Evolutionary conservation across 1,139 yeast species (phyloP).

Genomic region (Kurtzmaniella quercitrusa): DNA sequence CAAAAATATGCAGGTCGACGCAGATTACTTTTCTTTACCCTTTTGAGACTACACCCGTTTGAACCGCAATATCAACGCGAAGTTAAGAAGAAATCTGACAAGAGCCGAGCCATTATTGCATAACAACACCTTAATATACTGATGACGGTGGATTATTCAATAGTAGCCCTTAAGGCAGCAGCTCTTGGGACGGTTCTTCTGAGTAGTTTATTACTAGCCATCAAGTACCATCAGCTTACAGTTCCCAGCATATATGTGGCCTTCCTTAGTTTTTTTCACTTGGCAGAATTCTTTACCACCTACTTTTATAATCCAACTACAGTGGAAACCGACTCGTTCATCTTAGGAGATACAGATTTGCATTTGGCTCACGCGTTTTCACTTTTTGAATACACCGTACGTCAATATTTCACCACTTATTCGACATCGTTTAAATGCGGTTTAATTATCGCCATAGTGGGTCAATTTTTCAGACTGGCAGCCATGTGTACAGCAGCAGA

Average conservation of each 20-base stretch:
- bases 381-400: conserved; percentile 19
- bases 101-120: no score
- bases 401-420: conserved; percentile 3
- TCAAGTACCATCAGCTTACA: conserved; percentile 7
- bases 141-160: conserved; percentile 21
- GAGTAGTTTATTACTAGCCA: conserved; percentile 12
- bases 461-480: conserved; percentile 63
- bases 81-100: no score
- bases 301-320: conserved; percentile 65
- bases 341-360: conserved; percentile 70
- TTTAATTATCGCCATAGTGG: conserved; percentile 40
- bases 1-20: not conserved
- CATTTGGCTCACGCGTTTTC: conserved; percentile 53
- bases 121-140: no score
- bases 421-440: conserved; percentile 33
- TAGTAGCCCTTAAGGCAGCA: conserved; percentile 30
- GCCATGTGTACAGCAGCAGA: conserved; percentile 88
- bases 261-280: conserved; percentile 62
- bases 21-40: not conserved
- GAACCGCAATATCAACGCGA: no score
- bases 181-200: conserved; percentile 26
- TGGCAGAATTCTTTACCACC: conserved; percentile 76
- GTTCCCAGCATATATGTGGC: conserved; percentile 20
- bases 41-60: not conserved
- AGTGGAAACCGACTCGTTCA: conserved; percentile 71